Conservation (phyloP, 2,329 filamentous ascomycete species). For the Lasiodiplodia theobromae region DNA sequence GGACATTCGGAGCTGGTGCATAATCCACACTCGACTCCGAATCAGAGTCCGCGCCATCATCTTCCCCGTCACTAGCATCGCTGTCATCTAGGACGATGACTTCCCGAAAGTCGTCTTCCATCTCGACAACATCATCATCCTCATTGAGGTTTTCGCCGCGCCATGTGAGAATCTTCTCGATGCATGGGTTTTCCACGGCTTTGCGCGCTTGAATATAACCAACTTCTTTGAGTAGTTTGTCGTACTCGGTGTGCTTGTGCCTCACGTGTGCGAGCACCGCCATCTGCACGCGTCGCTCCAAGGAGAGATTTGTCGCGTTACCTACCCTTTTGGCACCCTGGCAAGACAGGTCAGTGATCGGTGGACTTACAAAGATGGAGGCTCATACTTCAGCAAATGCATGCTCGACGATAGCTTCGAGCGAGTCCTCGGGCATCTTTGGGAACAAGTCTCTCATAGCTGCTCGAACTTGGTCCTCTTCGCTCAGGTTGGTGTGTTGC, state of each 20-base stretch:
- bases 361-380: not conserved
- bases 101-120: conserved; percentile 69
- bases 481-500: conserved; percentile 2
- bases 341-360: conserved; percentile 32
- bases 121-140: conserved; percentile 58
- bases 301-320: conserved; percentile 60
- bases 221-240: conserved; percentile 55
- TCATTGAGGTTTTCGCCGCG: conserved; percentile 59
- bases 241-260: conserved; percentile 69
- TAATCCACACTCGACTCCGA: conserved; percentile 21
- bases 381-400: conserved; percentile 64
- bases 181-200: conserved; percentile 61
- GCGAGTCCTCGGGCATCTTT: conserved; percentile 65
- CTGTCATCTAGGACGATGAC: conserved; percentile 70
- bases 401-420: conserved; percentile 65
- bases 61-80: conserved; percentile 54
- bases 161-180: conserved; percentile 68
- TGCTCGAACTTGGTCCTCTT: conserved; percentile 60
- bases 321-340: conserved; percentile 65
- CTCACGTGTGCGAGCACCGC: conserved; percentile 69
- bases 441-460: conserved; percentile 69
- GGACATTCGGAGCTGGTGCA: conserved; percentile 35
- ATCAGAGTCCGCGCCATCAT: conserved; percentile 37
- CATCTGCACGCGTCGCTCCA: conserved; percentile 66
- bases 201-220: conserved; percentile 51